Conservation (phyloP, 805 yeast species). For the Lachancea meyersii region DNA sequence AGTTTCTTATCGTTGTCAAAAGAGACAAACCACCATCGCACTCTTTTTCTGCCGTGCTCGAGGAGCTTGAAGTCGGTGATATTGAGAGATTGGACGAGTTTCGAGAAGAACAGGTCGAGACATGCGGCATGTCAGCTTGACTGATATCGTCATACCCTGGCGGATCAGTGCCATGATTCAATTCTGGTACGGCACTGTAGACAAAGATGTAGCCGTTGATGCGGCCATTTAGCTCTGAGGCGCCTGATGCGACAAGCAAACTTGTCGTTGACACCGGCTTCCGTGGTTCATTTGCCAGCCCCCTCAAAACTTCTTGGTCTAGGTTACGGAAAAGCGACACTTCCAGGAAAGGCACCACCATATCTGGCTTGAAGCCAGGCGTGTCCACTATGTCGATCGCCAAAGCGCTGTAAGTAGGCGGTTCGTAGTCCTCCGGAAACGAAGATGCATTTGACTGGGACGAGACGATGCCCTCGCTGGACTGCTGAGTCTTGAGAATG, state of each 20-base stretch:
- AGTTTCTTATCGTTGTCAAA: constrained; percentile 43
- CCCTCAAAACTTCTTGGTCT: constrained; percentile 51
- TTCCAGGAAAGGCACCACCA: constrained; percentile 70
- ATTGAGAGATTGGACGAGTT: constrained; percentile 11
- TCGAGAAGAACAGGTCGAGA: neutral
- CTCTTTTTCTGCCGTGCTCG: constrained; percentile 9
- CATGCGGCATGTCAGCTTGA: neutral
- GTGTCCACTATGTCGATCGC: constrained; percentile 67
- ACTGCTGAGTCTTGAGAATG: constrained; percentile 10
- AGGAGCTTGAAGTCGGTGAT: constrained; percentile 10
- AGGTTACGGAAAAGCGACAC: constrained; percentile 59
- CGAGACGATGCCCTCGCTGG: neutral
- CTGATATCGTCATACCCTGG: constrained; percentile 43
- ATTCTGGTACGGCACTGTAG: constrained; percentile 62
- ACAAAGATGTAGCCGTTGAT: constrained; percentile 70
- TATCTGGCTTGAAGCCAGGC: constrained; percentile 60
- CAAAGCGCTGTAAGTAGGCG: constrained; percentile 54
- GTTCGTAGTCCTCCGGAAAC: constrained; percentile 27
- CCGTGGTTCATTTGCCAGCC: constrained; percentile 58
- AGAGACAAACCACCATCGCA: constrained; percentile 28
- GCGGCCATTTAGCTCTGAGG: constrained; percentile 67
- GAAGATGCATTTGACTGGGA: neutral
- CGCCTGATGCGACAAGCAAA: constrained; percentile 68
- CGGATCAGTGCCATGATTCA: constrained; percentile 37
- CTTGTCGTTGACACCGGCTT: constrained; percentile 60